Evolutionary conservation across 1,139 yeast species (phyloP).

Genomic region (Pneumocystis canis): DNA sequence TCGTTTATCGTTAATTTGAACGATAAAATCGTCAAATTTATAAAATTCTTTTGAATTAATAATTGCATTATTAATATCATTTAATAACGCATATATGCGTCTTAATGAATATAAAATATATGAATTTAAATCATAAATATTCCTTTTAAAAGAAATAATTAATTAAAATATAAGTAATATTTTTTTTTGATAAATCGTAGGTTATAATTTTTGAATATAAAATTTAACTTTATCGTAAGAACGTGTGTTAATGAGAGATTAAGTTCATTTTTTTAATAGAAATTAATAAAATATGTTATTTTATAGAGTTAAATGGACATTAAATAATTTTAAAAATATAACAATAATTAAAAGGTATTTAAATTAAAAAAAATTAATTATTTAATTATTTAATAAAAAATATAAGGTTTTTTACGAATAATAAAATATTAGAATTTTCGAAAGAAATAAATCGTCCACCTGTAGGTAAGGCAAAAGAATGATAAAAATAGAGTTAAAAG

Average conservation of each 20-base stretch:
- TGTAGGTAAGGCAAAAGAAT: not conserved
- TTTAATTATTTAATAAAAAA: not conserved
- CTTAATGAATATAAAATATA: not conserved
- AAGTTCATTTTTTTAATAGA: too few species aligned
- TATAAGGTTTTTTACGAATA: not conserved
- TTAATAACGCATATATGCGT: not conserved
- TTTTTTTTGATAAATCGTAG: too few species aligned
- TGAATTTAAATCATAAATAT: not conserved
- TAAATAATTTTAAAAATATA: not conserved
- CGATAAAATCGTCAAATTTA: not conserved
- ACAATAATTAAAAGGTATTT: not conserved
- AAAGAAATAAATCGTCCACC: not conserved
- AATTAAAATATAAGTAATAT: too few species aligned
- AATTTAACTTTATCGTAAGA: too few species aligned
- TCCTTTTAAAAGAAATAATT: not conserved
- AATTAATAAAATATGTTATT: not conserved
- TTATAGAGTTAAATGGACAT: not conserved
- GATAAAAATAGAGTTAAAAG: not conserved
- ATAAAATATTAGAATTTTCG: not conserved
- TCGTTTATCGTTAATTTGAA: too few species aligned
- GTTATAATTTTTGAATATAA: too few species aligned
- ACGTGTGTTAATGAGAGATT: too few species aligned
- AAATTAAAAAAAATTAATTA: not conserved
- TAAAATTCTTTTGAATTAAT: too few species aligned
- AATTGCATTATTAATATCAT: not conserved